A percentile compares a stretch with the other conserved stretches of the same genome.
These are phyloP conservation scores for Pseudofabraea citricarpa DNA, from an alignment of 2,329 filamentous ascomycete species.

Conservation along the genomic window DNA sequence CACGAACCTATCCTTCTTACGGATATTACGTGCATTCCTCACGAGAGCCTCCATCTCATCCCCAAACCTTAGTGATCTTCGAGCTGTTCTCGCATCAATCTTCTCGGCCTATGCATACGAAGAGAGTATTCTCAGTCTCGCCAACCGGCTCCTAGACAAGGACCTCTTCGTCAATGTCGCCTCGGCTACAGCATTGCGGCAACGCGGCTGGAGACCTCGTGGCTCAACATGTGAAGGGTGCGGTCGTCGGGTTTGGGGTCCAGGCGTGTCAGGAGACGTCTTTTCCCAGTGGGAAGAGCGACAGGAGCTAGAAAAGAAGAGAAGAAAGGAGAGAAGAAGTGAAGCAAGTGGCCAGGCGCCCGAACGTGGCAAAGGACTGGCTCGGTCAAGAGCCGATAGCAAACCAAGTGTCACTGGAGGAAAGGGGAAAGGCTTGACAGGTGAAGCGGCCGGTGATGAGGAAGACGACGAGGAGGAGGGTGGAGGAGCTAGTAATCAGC, in stretches of 20 bases:
- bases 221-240: slow-evolving; percentile 88
- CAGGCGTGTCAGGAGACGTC: slow-evolving; percentile 70
- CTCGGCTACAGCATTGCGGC: slow-evolving; percentile 67
- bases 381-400: slow-evolving; percentile 25
- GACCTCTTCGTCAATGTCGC: slow-evolving; percentile 83
- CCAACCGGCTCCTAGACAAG: slow-evolving; percentile 81
- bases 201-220: slow-evolving; percentile 83
- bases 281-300: slow-evolving; percentile 78
- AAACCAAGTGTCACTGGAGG: slow-evolving; percentile 16
- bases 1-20: slow-evolving; percentile 73
- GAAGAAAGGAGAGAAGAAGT: slow-evolving; percentile 29
- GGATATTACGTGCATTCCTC: slow-evolving; percentile 84
- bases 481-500: slow-evolving; percentile 27
- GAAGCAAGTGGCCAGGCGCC: slow-evolving; percentile 26
- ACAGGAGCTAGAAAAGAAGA: slow-evolving; percentile 41
- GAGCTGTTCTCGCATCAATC: slow-evolving; percentile 79
- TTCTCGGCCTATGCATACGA: slow-evolving; percentile 97
- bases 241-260: slow-evolving; percentile 79
- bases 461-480: slow-evolving; percentile 31
- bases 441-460: slow-evolving; percentile 19
- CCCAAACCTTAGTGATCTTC: slow-evolving; percentile 81
- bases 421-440: slow-evolving; percentile 18
- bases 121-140: slow-evolving; percentile 78
- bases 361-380: slow-evolving; percentile 35
- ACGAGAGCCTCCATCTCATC: slow-evolving; percentile 75